phyloP scores from a whole-genome alignment of 768 basidiomycete species.

The Phanerochaete sordida region DNA sequence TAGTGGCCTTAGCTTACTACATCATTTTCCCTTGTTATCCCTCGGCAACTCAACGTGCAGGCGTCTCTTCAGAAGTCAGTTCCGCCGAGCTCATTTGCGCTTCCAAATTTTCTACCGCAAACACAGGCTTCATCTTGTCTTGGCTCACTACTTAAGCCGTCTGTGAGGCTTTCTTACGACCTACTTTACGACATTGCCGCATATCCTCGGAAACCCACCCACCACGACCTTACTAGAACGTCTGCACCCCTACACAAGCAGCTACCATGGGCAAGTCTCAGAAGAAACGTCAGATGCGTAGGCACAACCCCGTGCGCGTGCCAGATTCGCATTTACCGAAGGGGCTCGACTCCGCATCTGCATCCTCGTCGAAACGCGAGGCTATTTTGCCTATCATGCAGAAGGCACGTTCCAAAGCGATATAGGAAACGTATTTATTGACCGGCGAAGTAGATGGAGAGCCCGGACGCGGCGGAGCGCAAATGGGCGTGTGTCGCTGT shows the following conservation, averaged over 20 bases:
- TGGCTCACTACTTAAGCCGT: background rate
- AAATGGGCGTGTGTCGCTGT: constrained; percentile 97
- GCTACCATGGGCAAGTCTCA: constrained; percentile 85
- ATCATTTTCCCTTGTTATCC: background rate
- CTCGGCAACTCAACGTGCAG: background rate
- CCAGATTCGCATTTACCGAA: constrained; percentile 88
- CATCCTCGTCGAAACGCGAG: constrained; percentile 71
- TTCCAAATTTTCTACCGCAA: background rate
- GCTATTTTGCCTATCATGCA: constrained; percentile 85
- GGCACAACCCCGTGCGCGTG: constrained; percentile 92
- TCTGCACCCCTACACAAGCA: background rate
- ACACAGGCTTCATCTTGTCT: background rate
- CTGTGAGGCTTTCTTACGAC: background rate
- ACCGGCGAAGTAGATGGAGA: constrained; percentile 56
- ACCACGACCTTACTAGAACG: background rate
- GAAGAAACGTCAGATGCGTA: constrained; percentile 77
- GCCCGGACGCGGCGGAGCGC: constrained; percentile 72
- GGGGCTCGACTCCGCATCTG: constrained; percentile 72
- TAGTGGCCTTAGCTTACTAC: background rate
- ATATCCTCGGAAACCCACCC: background rate
- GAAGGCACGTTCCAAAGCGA: constrained; percentile 45
- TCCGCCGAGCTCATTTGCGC: background rate
- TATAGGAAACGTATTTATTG: background rate
- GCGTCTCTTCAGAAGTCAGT: background rate
- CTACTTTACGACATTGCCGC: background rate